phyloP scores from a whole-genome alignment of 176 grass and related monocot genomes.

The Elymus sibiricus region DNA sequence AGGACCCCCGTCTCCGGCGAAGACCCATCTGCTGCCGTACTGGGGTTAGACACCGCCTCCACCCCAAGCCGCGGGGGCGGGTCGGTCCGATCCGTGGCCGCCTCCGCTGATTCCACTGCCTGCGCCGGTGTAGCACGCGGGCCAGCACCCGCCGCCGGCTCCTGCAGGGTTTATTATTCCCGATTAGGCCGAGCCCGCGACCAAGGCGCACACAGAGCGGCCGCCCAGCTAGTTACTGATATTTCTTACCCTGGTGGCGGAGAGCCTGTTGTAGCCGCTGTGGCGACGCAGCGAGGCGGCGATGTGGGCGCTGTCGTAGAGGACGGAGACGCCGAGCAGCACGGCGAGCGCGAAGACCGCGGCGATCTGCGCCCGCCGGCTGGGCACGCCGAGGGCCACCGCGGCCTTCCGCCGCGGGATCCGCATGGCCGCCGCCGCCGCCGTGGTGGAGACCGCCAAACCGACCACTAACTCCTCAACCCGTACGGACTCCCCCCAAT shows the following conservation, averaged over 20 bases:
- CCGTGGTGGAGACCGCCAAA: background rate
- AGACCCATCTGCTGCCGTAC: conserved; percentile 1
- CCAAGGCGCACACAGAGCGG: background rate
- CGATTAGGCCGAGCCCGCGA: background rate
- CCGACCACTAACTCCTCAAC: background rate
- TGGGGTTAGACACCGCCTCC: background rate
- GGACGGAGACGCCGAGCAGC: conserved; percentile 45
- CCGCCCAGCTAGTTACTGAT: background rate
- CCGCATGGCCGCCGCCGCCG: conserved; percentile 35
- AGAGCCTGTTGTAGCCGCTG: conserved; percentile 27
- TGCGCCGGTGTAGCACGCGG: conserved; percentile 6
- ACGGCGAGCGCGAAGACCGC: conserved; percentile 52
- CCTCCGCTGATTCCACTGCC: conserved; percentile 16
- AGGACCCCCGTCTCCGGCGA: background rate
- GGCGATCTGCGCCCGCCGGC: conserved; percentile 48
- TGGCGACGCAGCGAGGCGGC: conserved; percentile 42
- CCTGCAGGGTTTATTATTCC: conserved; percentile 20
- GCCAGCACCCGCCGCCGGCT: background rate
- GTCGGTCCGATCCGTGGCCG: conserved; percentile 13
- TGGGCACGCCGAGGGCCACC: conserved; percentile 25
- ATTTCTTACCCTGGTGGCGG: conserved; percentile 13
- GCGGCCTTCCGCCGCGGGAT: conserved; percentile 36
- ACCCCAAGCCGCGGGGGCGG: background rate
- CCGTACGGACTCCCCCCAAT: background rate
- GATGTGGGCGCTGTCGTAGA: conserved; percentile 61